Base-by-base conservation (phyloP, 768 basidiomycete genomes). In the Leucosporidium creatinivorum region DNA sequence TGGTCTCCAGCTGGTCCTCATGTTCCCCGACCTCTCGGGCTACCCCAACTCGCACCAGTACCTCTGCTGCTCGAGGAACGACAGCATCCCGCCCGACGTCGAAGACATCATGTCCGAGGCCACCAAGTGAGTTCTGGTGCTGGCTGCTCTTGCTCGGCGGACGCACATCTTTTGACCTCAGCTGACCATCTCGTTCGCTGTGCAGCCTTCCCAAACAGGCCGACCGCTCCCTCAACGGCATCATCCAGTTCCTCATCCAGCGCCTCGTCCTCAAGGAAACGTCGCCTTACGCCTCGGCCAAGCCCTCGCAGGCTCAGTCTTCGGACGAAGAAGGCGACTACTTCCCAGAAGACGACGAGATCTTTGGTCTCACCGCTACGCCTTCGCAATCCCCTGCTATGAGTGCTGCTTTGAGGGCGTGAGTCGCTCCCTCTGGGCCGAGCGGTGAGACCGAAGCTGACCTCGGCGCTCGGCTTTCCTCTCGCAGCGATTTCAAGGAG, bases 41-140 rank as follows among this genome's bases (percentile, higher is more conserved):
- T 89, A 89, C 74, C 87, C 87, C 0, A 78, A 78, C 31, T 80
- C 78, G 66, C 87, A 88, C 74, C 79, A 81, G 0, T 82, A 83
- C 62, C 83, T 87, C 72, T 81, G 84, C 60, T 86, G 84, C 68
- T 80, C 83, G 19, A 79, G 81, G 48, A 83, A 84, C 62, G 75
- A 75, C 4, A 17, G 15, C 13, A 72, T 84, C 12, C 78, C 82
- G 0, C 63, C 78, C 0, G 76, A 78, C 21, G 65, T 87, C 21
- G 75, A 80, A 62, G 69, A 75, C 13, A 79, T 83, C 19, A 72
- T 86, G 25, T 82, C 83, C 66, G 78, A 78, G 30, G 76, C 87
- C 26, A 75, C 83, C 0, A 78, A 79, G 68, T 69, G 44, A 28
- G 63, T 56, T 26, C n/a, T n/a, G n/a, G n/a, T n/a, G n/a, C n/a